Base-by-base conservation (phyloP, 2,329 filamentous ascomycete species). In the Epichloe elymi region DNA sequence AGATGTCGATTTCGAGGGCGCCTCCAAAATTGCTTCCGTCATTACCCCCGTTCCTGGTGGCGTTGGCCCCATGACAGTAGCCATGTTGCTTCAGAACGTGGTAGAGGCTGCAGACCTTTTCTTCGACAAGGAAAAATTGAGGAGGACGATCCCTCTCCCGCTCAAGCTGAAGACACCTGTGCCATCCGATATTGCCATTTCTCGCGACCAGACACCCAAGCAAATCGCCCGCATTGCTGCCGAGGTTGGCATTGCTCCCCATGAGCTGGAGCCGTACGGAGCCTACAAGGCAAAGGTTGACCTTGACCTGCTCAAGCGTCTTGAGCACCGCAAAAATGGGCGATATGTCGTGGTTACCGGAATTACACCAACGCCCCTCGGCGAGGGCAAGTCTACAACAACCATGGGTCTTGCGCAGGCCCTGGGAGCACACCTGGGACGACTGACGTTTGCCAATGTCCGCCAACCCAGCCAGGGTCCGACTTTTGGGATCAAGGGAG, bases 401-500 rank as follows among this genome's bases (percentile, higher is more conserved):
- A 98, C 93, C 7, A 87, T 98, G 75, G 93, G 93, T 65, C 75
- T 98, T 48, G 88, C 88, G 5, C 93, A 98, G 68, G 93, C 93
- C 37, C 74, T 98, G 46, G 88, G 89, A 51, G 93, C 85, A 39
- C 91, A 97, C 60, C 73, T 97, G 47, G 86, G 85, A 58, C 86
- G 86, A 53, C 77, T 97, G 58, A 86, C 86, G 3, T 97, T 98
- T 67, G 93, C 93, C 69, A 97, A 98, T 65, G 93, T 98, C 48
- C 83, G 93, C 54, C 93, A 98, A 67, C 93, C 93, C 48, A 95
- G 88, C 61, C 93, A 97, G 72, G 93, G 93, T 4, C 93, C 93
- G 51, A 98, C 93, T 0, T 98, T 98, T 66, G 93, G 93, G 62
- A 97, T 98, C 77, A 98, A 98, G 76, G 93, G 93, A 56, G 93